A percentile compares a stretch with the other conserved stretches of the same genome.
These are phyloP conservation scores for Cenchrus americanus DNA, from an alignment of 176 grass and related monocot genomes.

Conservation along the genomic window DNA sequence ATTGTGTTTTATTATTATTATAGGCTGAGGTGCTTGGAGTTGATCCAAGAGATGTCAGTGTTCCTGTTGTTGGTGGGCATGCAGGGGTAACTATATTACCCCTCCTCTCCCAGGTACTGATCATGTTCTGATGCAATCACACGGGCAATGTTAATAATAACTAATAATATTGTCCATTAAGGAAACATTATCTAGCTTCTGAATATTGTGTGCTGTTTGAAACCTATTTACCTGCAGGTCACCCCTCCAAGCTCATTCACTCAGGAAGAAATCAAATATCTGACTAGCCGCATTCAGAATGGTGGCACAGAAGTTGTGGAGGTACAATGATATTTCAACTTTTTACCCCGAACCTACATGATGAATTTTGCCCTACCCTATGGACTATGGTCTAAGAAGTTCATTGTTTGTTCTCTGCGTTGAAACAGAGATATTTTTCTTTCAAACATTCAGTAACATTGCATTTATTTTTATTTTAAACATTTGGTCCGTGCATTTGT, in stretches of 20 bases:
- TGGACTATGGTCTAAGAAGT: neutral
- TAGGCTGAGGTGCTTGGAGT: constrained; percentile 94
- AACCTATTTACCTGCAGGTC: constrained; percentile 49
- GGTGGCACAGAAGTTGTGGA: constrained; percentile 99
- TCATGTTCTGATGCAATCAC: neutral
- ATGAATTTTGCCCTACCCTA: neutral
- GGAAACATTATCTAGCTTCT: constrained; percentile 18
- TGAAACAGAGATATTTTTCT: neutral
- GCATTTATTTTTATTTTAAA: neutral
- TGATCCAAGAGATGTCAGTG: constrained; percentile 79
- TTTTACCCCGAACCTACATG: neutral
- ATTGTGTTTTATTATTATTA: constrained; percentile 18
- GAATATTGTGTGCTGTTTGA: neutral
- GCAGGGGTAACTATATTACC: constrained; percentile 82
- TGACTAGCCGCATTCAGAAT: constrained; percentile 95
- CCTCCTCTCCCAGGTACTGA: constrained; percentile 67
- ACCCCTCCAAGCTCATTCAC: constrained; percentile 92
- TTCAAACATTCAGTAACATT: too few relatives aligned
- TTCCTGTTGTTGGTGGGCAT: constrained; percentile 85
- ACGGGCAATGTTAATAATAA: neutral
- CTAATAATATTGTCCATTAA: neutral
- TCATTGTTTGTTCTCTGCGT: neutral
- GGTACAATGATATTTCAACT: constrained; percentile 56
- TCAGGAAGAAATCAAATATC: constrained; percentile 71
- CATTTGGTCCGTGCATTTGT: neutral